Percentiles rank a stretch among this genome's conserved stretches.
Evolutionary conservation across 164 flowering plant genomes (phyloP).

Genomic region (Aristolochia fimbriata): DNA sequence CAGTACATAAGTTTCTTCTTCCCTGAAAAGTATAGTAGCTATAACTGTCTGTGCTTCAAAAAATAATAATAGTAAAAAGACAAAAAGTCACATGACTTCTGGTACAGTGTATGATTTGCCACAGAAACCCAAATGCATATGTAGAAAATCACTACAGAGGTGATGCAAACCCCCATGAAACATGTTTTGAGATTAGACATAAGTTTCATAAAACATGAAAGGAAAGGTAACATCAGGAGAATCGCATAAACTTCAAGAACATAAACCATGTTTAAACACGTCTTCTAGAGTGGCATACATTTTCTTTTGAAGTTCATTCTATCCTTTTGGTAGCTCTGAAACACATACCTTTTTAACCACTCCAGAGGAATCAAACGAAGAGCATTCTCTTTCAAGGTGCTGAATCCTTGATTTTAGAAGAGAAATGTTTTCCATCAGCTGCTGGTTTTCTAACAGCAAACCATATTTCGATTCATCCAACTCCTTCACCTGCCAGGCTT

Average conservation of each 20-base stretch:
- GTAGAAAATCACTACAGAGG: no score
- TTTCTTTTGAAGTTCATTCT: neutral
- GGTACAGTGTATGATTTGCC: no score
- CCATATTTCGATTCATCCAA: constrained; percentile 51
- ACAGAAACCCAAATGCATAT: no score
- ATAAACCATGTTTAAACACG: no score
- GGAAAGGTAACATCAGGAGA: no score
- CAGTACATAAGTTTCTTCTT: no score
- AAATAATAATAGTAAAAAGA: neutral
- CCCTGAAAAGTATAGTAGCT: neutral
- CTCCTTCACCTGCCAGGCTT: constrained; percentile 84
- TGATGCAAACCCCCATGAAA: no score
- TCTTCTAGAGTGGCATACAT: neutral
- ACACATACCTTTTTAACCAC: constrained; percentile 7
- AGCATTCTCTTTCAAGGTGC: constrained; percentile 28
- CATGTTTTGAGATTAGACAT: no score
- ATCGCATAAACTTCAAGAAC: no score
- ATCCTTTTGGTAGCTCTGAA: neutral
- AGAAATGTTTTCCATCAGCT: constrained; percentile 33
- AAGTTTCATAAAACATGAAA: no score
- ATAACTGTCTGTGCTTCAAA: neutral
- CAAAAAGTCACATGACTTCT: no score
- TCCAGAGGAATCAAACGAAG: constrained; percentile 20
- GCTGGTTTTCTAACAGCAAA: constrained; percentile 47
- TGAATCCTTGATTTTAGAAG: constrained; percentile 38